Evolutionary conservation across 164 flowering plant genomes (phyloP), one percentile per base, ranked within the genome.

Genomic region (Protea cynaroides): DNA sequence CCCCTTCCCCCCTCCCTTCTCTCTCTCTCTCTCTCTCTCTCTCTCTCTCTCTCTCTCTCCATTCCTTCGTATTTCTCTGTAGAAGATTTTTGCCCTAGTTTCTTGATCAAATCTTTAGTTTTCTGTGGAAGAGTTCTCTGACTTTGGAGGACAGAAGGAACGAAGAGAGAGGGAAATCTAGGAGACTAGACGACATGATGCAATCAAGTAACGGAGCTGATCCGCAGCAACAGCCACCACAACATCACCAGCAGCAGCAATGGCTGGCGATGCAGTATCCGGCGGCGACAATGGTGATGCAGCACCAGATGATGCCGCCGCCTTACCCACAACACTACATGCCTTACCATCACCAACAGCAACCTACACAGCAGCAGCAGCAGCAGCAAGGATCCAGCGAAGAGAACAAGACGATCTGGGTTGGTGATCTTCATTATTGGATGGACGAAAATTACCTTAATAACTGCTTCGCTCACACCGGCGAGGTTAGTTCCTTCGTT

Each of bases 251-350:
- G 24, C 55, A 52, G 8, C 55, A 52, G 19, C 52, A 49, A 49
- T 52, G 55, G 55, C 19, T 52, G 55, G 55, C 55, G 24, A 52
- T 52, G 55, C 55, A 52, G 55, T 52, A 52, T 52, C 55, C 23
- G 23, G 24, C 23, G 24, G 55, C 55, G 55, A 19, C 55, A 19
- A 52, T 52, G 55, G 55, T 19, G 24, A 52, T 52, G 55, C 55
- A 52, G 23, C 55, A 19, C 55, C 55, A 52, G 24, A 52, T 52
- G 25, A 52, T 52, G 55, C 23, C 55, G 23, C 55, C 14, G 24
- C 24, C 19, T 23, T 52, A 52, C 24, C 55, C 55, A 24, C 24
- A 19, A 52, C 55, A 52, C 12, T 52, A 52, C 24, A 52, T 52
- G 55, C 55, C 23, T 3, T 52, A 52, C 24, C 55, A 52, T 52